A percentile compares a stretch with the other conserved stretches of the same genome.
These are phyloP conservation scores for Pseudisothecium myosuroides DNA, from an alignment of 225 moss, liverwort and hornwort species.

Conservation along the genomic window DNA sequence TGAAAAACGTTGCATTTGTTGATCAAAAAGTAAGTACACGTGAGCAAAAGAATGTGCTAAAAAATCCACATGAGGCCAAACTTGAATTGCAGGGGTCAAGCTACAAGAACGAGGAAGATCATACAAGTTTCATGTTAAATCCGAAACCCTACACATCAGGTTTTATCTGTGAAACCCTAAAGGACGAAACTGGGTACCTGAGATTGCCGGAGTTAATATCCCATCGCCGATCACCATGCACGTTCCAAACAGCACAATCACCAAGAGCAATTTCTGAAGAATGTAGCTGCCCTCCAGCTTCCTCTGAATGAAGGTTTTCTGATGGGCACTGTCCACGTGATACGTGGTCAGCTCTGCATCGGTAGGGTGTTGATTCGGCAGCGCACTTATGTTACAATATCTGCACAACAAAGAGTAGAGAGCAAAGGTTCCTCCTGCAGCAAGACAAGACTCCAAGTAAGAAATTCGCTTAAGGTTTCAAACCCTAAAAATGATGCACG, in stretches of 20 bases:
- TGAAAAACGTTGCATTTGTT: neutral
- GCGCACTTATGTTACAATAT: conserved; percentile 64
- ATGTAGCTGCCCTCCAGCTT: conserved; percentile 58
- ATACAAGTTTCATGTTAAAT: neutral
- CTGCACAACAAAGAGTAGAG: conserved; percentile 87
- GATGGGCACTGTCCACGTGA: conserved; percentile 6
- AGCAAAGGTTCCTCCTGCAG: conserved; percentile 88
- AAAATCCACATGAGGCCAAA: no score
- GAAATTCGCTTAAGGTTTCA: neutral
- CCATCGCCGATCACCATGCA: conserved; percentile 99
- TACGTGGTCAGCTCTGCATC: conserved; percentile 83
- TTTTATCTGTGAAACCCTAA: neutral
- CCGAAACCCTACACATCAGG: neutral
- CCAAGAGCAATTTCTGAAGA: conserved; percentile 53
- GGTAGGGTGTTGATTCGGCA: conserved; percentile 80
- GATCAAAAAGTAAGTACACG: neutral
- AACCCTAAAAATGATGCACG: neutral
- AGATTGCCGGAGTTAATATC: conserved; percentile 89
- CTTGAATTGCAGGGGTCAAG: neutral
- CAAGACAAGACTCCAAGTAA: neutral
- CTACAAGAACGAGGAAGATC: neutral
- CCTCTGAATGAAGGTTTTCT: conserved; percentile 28
- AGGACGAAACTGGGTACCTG: conserved; percentile 33
- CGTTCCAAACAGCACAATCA: conserved; percentile 75
- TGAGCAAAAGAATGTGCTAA: neutral